Evolutionary conservation across 257 asterid species (phyloP).

Genomic region (Nicotiana sylvestris): DNA sequence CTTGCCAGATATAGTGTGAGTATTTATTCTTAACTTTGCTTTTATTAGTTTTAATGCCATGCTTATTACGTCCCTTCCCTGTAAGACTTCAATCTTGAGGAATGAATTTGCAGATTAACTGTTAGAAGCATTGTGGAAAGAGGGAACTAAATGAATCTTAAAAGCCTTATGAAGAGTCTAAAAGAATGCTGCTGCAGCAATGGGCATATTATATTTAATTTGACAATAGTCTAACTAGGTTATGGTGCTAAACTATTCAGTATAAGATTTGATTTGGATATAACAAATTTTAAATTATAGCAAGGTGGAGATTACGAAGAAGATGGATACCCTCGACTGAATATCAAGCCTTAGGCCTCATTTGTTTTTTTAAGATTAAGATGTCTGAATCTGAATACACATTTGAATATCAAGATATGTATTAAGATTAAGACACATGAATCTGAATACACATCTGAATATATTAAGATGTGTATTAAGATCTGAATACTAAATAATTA

Average conservation of each 20-base stretch:
- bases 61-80: neutral
- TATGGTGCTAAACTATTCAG: neutral
- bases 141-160: neutral
- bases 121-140: neutral
- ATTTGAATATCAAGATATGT: too few species aligned
- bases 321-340: neutral
- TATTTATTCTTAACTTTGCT: neutral
- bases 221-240: neutral
- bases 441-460: too few species aligned
- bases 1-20: slow-evolving; percentile 73
- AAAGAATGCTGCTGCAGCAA: neutral
- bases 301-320: neutral
- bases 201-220: neutral
- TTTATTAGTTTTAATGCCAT: neutral
- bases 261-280: neutral
- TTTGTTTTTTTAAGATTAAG: too few species aligned
- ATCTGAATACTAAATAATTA: too few species aligned
- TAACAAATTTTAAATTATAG: neutral
- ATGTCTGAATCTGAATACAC: too few species aligned
- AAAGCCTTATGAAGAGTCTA: neutral
- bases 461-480: too few species aligned
- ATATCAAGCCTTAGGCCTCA: neutral
- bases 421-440: too few species aligned
- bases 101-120: neutral
- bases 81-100: neutral